Evolutionary conservation across 1,284 basidiomycete species (phyloP).

Genomic region (Singerocomus inundabilis): DNA sequence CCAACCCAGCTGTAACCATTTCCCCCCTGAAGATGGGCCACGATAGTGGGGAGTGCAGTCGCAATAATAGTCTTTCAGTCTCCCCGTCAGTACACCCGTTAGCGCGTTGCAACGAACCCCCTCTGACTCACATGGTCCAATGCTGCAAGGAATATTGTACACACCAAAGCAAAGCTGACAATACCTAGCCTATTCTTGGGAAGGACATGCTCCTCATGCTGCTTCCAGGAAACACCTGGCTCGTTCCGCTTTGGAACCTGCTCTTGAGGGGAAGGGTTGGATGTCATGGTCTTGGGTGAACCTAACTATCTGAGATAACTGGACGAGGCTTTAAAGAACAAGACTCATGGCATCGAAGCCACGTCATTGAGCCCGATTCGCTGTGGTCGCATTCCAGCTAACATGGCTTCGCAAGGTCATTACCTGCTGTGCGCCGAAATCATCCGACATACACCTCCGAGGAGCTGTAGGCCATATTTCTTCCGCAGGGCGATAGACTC

Average conservation of each 20-base stretch:
- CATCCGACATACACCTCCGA: neutral
- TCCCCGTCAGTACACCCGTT: too few species aligned
- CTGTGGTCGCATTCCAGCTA: neutral
- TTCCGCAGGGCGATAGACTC: neutral
- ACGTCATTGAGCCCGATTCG: neutral
- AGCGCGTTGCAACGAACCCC: too few species aligned
- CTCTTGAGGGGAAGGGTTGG: neutral
- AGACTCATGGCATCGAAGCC: too few species aligned
- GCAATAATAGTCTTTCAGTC: constrained; percentile 37
- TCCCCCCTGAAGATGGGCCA: constrained; percentile 39
- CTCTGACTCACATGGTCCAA: constrained; percentile 48
- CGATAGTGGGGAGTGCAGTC: constrained; percentile 39
- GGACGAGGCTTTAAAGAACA: neutral
- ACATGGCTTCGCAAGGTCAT: neutral
- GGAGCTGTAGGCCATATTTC: neutral
- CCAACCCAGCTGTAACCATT: constrained; percentile 36
- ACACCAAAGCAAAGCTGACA: constrained; percentile 57
- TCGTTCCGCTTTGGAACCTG: constrained; percentile 5
- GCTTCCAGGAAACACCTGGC: constrained; percentile 52
- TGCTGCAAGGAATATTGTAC: constrained; percentile 54
- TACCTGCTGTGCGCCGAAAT: neutral
- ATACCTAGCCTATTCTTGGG: constrained; percentile 54
- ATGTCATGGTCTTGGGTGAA: neutral
- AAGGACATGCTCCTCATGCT: constrained; percentile 48
- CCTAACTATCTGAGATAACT: neutral